Percentiles rank a stretch among this genome's conserved stretches.
phyloP scores from a whole-genome alignment of 108 stramenopile species.

The Pseudonitzschia multistriata region DNA sequence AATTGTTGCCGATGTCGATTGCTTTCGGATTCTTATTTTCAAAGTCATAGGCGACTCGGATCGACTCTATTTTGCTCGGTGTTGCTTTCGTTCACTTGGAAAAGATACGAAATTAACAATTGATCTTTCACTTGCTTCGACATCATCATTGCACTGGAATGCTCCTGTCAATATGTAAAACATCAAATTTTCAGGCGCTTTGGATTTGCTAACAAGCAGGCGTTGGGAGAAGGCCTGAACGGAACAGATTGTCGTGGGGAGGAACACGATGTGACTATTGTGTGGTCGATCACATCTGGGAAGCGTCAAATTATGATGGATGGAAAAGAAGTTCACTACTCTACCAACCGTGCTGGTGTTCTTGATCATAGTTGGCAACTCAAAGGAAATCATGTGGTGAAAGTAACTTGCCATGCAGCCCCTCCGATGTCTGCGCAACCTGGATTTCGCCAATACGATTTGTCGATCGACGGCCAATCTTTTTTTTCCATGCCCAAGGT shows the following conservation, averaged over 20 bases:
- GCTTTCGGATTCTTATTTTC: no score
- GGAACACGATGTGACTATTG: slow-evolving; percentile 84
- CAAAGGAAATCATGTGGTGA: slow-evolving; percentile 52
- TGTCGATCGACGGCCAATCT: slow-evolving; percentile 77
- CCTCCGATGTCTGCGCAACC: slow-evolving; percentile 55
- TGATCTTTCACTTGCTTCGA: background rate
- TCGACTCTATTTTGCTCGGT: no score
- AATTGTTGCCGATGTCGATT: background rate
- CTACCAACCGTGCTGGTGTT: slow-evolving; percentile 49
- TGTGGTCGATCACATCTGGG: slow-evolving; percentile 86
- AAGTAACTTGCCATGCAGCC: slow-evolving; percentile 54
- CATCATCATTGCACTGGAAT: background rate
- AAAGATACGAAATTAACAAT: background rate
- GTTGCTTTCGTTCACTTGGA: no score
- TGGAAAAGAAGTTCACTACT: slow-evolving; percentile 73
- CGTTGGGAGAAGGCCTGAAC: slow-evolving; percentile 64
- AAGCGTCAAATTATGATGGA: slow-evolving; percentile 76
- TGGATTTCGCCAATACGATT: slow-evolving; percentile 82
- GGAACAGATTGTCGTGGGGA: slow-evolving; percentile 88
- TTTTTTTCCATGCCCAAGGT: slow-evolving; percentile 83
- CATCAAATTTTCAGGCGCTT: slow-evolving; percentile 52
- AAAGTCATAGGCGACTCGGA: no score
- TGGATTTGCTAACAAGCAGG: slow-evolving; percentile 79
- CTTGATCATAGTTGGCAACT: slow-evolving; percentile 52
- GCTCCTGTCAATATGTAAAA: background rate